Base-by-base conservation (phyloP, 2,329 filamentous ascomycete species). In the Rugonectria rugulosa region DNA sequence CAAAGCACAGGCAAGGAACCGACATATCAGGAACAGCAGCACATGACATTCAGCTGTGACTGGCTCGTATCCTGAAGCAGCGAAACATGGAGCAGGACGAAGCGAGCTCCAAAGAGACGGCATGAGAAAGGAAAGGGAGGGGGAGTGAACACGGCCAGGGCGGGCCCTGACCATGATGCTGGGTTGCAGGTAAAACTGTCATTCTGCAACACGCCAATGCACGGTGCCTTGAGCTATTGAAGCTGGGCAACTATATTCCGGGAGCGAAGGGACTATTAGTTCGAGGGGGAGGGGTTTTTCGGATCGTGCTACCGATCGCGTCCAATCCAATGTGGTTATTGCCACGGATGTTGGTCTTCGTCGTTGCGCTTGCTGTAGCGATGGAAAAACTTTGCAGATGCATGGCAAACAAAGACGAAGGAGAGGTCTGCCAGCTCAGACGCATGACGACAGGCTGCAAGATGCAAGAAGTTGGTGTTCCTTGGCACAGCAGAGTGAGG, bases 161-260 rank as follows among this genome's bases (percentile, higher is more conserved):
- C n/a, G 19, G n/a, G 36, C 15, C 29, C 37, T 55, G 46, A 10
- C 53, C 45, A 54, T 31, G 48, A 36, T 48, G 8, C 49, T 56
- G 50, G 62, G 48, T 47, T 65, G 51, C 48, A 51, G 58, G 14
- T 17, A 38, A 62, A 50, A 37, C 45, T 64, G 57, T 57, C 56
- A 57, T 32, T 61, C 56, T 64, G 64, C 49, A 54, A 67, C 64
- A 58, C 61, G 49, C 57, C 51, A 61, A 54, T 61, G 51, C 59
- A 51, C 58, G 61, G 63, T 49, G 56, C 54, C 55, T n/a, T 17
- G 26, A 24, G 45, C 38, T 41, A 50, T 41, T 26, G 40, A 21
- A n/a, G 31, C 38, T 34, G 31, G 31, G 17, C 44, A n/a, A n/a
- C n/a, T n/a, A n/a, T n/a, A n/a, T n/a, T n/a, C n/a, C n/a, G n/a